These are phyloP conservation scores for Spergularia azorica DNA, from an alignment of 179 eudicot species.

Conservation along the genomic window DNA sequence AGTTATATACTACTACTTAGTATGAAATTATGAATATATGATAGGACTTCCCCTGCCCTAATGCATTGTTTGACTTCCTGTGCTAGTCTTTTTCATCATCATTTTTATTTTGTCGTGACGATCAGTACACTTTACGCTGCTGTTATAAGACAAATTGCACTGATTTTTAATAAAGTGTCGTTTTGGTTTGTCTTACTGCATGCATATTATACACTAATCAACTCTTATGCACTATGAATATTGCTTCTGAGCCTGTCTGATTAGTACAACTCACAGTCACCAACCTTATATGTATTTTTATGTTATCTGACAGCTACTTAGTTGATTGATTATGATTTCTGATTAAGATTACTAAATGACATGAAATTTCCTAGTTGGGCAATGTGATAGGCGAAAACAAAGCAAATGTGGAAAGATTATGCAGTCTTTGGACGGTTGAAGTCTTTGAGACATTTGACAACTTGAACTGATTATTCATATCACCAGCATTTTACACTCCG, in stretches of 20 bases:
- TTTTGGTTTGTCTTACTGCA: background rate
- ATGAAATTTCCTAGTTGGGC: background rate
- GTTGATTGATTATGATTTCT: background rate
- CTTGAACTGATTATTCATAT: background rate
- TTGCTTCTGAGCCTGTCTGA: no score
- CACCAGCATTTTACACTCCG: background rate
- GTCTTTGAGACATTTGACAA: background rate
- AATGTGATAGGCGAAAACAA: background rate
- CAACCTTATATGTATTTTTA: background rate
- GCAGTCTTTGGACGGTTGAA: background rate
- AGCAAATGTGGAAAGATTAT: background rate
- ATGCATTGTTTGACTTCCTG: no score
- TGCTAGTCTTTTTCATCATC: no score
- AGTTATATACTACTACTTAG: no score
- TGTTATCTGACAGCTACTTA: background rate
- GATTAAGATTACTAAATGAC: background rate
- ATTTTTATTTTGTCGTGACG: no score
- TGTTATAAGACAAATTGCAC: no score
- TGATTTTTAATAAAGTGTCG: no score
- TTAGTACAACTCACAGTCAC: background rate
- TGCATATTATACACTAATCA: background rate
- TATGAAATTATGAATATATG: no score
- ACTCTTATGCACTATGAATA: background rate
- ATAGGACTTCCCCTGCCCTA: no score
- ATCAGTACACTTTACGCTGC: no score